Evolutionary conservation across 1,284 basidiomycete genomes (phyloP), one percentile per base, ranked within the genome.

Genomic region (Baeospora myosura): DNA sequence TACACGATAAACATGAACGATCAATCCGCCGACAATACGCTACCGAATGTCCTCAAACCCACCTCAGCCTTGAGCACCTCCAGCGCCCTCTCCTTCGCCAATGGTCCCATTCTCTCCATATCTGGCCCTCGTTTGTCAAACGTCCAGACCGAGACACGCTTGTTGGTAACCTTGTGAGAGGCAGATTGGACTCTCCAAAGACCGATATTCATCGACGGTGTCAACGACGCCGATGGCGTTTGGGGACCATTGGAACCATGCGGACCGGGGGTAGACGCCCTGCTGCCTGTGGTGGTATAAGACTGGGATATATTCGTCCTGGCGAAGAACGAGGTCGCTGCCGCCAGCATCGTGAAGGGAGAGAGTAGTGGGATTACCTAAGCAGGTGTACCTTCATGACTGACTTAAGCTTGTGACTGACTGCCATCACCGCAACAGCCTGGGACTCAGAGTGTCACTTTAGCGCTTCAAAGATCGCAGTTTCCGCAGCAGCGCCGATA

Each of bases 11-110:
- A 42, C 14, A n/a, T 41, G 25, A 42, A 34, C 40, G 41, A 38
- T 33, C 44, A 45, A 23, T 45, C 40, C 31, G 25, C 41, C 46
- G 50, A 18, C 41, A 42, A 42, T 38, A 21, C 26, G 22, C 6
- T 29, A 34, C 34, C 6, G 26, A 14, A 43, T n/a, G n/a, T n/a
- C n/a, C n/a, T n/a, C n/a, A 24, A 10, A 62, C 72, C 48, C 56
- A 91, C 92, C 81, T 96, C 93, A 35, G 81, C 76, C 62, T 92
- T 94, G 58, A 96, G 61, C 8, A 90, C 78, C 49, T 93, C 89
- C 22, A 94, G 49, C 1, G 81, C 78, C 53, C 73, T 76, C 39
- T 93, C 91, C 60, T 68, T 81, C 37, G 77, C 79, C 24, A 65
- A 52, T 1, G 72, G 69, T 1, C 72, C 70, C 51, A 84, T 64